phyloP scores from a whole-genome alignment of 495 filamentous ascomycete genomes.

The Daldinia grandis region DNA sequence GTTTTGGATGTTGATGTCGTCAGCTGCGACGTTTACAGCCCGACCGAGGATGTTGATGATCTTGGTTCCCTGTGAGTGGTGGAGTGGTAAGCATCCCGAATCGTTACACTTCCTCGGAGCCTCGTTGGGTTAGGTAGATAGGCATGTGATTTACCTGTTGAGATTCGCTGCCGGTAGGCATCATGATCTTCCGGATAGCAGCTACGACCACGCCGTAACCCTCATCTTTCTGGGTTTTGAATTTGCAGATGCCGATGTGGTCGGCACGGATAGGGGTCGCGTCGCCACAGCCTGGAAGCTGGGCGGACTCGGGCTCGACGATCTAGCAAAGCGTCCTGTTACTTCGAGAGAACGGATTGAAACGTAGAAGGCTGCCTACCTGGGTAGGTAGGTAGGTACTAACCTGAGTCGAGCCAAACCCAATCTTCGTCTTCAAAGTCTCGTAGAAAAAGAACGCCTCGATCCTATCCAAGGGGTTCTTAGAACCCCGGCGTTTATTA shows the following conservation, averaged over 20 bases:
- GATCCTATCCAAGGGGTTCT: neutral
- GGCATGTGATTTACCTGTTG: neutral
- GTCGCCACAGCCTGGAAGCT: neutral
- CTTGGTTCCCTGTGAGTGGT: neutral
- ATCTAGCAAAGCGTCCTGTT: neutral
- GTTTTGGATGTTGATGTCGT: neutral
- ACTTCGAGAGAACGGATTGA: neutral
- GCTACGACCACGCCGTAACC: neutral
- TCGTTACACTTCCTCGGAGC: neutral
- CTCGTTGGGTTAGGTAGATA: too few species aligned
- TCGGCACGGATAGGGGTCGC: neutral
- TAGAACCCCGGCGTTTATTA: neutral
- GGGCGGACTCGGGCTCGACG: neutral
- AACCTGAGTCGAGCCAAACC: neutral
- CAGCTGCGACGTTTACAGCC: neutral
- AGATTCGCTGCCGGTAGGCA: neutral
- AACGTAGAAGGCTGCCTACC: neutral
- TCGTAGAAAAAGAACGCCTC: neutral
- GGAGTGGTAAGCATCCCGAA: neutral
- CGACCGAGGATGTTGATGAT: neutral
- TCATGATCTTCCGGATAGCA: neutral
- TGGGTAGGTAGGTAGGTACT: too few species aligned
- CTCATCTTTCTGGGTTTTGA: neutral
- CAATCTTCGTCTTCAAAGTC: neutral
- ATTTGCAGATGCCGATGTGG: constrained; percentile 1